phyloP scores from a whole-genome alignment of 176 grass and related monocot species.

The Zoysia japonica region DNA sequence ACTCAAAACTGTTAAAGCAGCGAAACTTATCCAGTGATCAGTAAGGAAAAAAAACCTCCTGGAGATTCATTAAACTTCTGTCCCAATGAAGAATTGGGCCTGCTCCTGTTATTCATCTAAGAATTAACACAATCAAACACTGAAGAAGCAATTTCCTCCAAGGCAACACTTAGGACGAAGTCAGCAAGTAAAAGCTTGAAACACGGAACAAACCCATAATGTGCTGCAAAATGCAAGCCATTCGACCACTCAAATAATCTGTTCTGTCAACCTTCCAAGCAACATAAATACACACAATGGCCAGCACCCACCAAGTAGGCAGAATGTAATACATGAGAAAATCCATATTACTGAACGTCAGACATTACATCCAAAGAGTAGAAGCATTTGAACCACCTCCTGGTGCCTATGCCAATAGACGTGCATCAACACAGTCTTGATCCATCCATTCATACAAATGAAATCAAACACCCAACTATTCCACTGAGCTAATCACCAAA shows the following conservation, averaged over 20 bases:
- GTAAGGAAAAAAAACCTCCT: constrained; percentile 44
- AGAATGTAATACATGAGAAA: constrained; percentile 16
- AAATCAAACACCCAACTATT: constrained; percentile 34
- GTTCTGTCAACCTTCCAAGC: constrained; percentile 69
- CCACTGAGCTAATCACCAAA: constrained; percentile 9
- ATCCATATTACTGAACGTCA: constrained; percentile 23
- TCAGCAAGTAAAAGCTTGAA: constrained; percentile 72
- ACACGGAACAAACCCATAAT: constrained; percentile 77
- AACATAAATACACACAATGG: constrained; percentile 22
- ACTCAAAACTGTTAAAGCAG: background rate
- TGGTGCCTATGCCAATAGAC: constrained; percentile 85
- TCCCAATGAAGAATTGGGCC: constrained; percentile 53
- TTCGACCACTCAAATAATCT: constrained; percentile 90
- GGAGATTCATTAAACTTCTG: constrained; percentile 61
- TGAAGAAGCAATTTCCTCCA: constrained; percentile 43
- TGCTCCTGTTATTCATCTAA: constrained; percentile 45
- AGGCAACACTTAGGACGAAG: constrained; percentile 65
- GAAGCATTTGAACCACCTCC: constrained; percentile 93
- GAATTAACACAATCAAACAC: constrained; percentile 40
- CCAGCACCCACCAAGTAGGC: constrained; percentile 14
- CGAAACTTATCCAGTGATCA: constrained; percentile 1
- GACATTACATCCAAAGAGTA: constrained; percentile 91
- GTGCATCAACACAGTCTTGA: constrained; percentile 95
- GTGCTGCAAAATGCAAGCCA: constrained; percentile 83
- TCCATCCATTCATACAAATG: constrained; percentile 25